phyloP scores from a whole-genome alignment of 2,329 filamentous ascomycete species.

The Penicillium brevicompactum region DNA sequence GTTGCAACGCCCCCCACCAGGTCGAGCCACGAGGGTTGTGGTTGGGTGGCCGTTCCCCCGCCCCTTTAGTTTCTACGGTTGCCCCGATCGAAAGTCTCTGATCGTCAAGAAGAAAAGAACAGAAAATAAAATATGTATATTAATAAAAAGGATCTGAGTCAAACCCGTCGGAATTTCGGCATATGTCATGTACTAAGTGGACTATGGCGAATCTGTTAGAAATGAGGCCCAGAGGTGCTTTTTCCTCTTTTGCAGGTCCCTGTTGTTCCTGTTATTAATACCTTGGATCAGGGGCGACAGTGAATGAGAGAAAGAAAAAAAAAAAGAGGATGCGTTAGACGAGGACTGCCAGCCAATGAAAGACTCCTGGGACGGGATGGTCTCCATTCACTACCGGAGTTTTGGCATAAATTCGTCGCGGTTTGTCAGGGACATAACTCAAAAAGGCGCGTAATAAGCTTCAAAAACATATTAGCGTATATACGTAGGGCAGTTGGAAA shows the following conservation, averaged over 20 bases:
- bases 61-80: constrained; percentile 17
- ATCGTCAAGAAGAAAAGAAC: constrained; percentile 9
- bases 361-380: neutral
- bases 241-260: neutral
- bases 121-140: neutral
- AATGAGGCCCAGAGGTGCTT: neutral
- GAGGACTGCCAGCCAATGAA: neutral
- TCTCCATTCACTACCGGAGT: neutral
- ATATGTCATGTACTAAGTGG: neutral
- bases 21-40: constrained; percentile 13
- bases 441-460: constrained; percentile 13
- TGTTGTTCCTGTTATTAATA: neutral
- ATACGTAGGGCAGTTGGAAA: neutral
- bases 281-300: neutral
- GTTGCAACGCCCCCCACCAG: constrained; percentile 16
- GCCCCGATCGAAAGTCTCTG: constrained; percentile 9
- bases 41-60: constrained; percentile 19
- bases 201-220: neutral
- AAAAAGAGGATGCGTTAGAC: neutral
- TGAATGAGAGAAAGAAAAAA: neutral
- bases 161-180: constrained; percentile 15
- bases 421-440: constrained; percentile 1
- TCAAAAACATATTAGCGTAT: constrained; percentile 1
- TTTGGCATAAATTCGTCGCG: neutral
- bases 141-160: constrained; percentile 11